Evolutionary conservation across 306 rosid genomes (phyloP).

Genomic region (Cucurbita moschata): DNA sequence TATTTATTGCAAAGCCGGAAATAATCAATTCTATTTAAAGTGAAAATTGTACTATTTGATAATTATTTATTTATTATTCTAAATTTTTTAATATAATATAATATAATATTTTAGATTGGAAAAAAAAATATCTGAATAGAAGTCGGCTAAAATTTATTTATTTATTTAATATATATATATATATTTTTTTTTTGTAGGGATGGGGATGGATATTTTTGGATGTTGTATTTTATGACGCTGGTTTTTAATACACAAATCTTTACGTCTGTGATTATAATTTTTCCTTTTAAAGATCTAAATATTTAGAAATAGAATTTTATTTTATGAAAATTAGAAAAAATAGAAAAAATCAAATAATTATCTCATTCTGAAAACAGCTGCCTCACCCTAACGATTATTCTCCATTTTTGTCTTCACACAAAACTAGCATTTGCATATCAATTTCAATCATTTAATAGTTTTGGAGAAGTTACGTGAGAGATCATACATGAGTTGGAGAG

Average conservation of each 20-base stretch:
- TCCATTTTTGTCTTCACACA: neutral
- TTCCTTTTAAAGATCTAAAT: neutral
- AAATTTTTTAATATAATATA: too few relatives aligned
- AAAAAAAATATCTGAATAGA: neutral
- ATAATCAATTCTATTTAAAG: neutral
- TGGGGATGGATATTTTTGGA: neutral
- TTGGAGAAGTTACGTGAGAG: too few relatives aligned
- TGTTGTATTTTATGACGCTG: neutral
- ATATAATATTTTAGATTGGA: too few relatives aligned
- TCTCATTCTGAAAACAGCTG: neutral
- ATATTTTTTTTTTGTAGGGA: neutral
- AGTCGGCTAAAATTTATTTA: too few relatives aligned
- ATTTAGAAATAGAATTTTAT: neutral
- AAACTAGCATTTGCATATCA: neutral
- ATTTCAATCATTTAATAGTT: too few relatives aligned
- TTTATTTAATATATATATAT: too few relatives aligned
- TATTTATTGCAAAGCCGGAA: too few relatives aligned
- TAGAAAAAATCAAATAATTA: neutral
- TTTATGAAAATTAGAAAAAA: neutral
- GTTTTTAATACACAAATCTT: neutral
- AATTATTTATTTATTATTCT: too few relatives aligned
- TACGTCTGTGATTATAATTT: neutral
- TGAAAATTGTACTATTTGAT: neutral
- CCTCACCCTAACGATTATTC: constrained; percentile 1
- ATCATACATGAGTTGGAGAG: too few relatives aligned